A percentile compares a stretch with the other conserved stretches of the same genome.
These are phyloP conservation scores for Morella rubra DNA, from an alignment of 306 rosid genomes.

Conservation along the genomic window DNA sequence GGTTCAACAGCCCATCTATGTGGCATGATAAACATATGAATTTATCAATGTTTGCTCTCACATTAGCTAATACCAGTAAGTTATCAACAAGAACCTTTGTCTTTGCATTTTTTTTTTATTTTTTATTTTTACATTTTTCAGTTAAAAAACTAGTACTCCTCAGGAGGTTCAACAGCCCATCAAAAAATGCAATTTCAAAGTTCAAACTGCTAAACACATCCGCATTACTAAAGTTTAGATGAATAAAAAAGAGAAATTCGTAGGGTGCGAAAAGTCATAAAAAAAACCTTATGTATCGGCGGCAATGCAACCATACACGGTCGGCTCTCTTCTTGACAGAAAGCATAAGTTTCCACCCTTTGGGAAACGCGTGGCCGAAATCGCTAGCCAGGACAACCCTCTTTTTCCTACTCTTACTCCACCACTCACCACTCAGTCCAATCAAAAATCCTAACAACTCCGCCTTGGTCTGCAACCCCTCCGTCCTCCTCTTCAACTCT, in stretches of 20 bases:
- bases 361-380: slow-evolving; percentile 47
- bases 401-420: slow-evolving; percentile 60
- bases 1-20: no score
- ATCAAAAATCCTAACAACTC: slow-evolving; percentile 55
- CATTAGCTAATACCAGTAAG: neutral
- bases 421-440: slow-evolving; percentile 66
- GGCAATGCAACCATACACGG: slow-evolving; percentile 43
- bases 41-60: neutral
- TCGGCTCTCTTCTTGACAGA: slow-evolving; percentile 49
- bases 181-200: neutral
- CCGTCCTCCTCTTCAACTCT: slow-evolving; percentile 60
- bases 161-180: no score
- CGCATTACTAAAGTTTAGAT: neutral
- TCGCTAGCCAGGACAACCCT: slow-evolving; percentile 56
- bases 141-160: no score
- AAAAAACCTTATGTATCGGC: slow-evolving; percentile 65
- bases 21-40: no score
- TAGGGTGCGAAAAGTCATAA: slow-evolving; percentile 14
- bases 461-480: slow-evolving; percentile 50
- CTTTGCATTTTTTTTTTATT: no score
- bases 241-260: slow-evolving; percentile 11
- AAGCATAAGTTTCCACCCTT: slow-evolving; percentile 64
- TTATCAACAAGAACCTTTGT: neutral
- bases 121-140: no score
- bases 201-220: neutral